Evolutionary conservation across 139 green algal genomes (phyloP).

Genomic region (Chloropicon primus): DNA sequence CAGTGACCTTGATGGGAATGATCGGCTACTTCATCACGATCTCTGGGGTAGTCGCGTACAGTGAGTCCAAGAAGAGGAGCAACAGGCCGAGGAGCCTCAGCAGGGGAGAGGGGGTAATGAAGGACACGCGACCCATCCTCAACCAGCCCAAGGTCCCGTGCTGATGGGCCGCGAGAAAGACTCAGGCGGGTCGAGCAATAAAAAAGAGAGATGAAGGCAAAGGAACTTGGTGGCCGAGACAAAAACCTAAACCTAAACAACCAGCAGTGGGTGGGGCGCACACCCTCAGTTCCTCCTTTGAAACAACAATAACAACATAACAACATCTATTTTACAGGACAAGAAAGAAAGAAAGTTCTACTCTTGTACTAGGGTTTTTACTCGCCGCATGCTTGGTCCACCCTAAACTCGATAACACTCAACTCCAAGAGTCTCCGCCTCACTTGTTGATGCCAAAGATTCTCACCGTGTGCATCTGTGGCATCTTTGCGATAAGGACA

Average conservation of each 20-base stretch:
- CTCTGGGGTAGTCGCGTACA: slow-evolving; percentile 57
- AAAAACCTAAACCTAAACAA: neutral
- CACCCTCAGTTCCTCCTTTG: no score
- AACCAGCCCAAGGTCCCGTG: neutral
- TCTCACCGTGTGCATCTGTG: slow-evolving; percentile 19
- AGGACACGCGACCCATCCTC: neutral
- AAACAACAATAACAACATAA: neutral
- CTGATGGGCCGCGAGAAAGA: no score
- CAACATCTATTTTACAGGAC: no score
- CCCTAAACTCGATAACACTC: no score
- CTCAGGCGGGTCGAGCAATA: no score
- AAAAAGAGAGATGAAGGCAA: no score
- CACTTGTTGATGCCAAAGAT: slow-evolving; percentile 5
- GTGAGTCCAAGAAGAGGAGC: slow-evolving; percentile 10
- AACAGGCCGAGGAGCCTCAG: neutral
- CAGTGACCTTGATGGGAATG: slow-evolving; percentile 44
- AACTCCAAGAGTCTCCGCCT: no score
- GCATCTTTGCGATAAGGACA: slow-evolving; percentile 23
- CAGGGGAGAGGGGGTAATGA: neutral
- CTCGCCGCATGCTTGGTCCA: no score
- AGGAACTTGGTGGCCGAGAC: no score
- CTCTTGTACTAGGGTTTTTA: no score
- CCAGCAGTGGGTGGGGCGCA: no score
- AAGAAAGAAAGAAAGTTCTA: no score
- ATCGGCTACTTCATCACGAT: slow-evolving; percentile 72